A percentile compares a stretch with the other conserved stretches of the same genome.
phyloP scores from a whole-genome alignment of 441 rosid genomes.

The Biscutella laevigata region DNA sequence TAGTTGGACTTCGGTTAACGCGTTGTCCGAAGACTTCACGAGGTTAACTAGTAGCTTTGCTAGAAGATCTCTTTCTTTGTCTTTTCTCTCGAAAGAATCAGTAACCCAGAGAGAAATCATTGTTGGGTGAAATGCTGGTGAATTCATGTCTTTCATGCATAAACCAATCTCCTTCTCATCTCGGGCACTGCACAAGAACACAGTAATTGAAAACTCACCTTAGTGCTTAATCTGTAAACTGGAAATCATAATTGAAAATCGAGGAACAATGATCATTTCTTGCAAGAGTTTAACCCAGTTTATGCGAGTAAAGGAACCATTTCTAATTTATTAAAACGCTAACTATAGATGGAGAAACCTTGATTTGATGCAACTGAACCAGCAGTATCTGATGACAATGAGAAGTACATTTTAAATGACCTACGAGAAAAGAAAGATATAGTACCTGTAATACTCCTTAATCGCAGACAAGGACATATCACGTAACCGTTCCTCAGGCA shows the following conservation, averaged over 20 bases:
- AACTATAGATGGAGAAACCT: background rate
- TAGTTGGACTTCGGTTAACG: conserved; percentile 47
- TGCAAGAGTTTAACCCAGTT: too few species aligned
- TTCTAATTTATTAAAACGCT: background rate
- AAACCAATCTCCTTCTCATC: conserved; percentile 83
- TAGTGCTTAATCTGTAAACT: background rate
- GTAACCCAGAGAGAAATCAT: conserved; percentile 87
- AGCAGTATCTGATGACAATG: conserved; percentile 1
- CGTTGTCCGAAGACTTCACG: conserved; percentile 40
- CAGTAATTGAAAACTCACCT: conserved; percentile 9
- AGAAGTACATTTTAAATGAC: conserved; percentile 1
- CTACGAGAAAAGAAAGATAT: conserved; percentile 1
- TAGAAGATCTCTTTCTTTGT: conserved; percentile 75
- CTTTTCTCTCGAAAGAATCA: conserved; percentile 95
- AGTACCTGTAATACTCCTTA: conserved; percentile 88
- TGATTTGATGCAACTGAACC: background rate
- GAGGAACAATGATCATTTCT: background rate
- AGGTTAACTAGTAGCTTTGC: conserved; percentile 74
- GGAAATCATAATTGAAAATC: background rate
- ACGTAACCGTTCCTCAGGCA: conserved; percentile 50
- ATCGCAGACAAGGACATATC: conserved; percentile 69
- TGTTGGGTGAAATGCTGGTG: conserved; percentile 71
- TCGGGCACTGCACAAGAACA: conserved; percentile 53
- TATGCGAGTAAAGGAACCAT: background rate
- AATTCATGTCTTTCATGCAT: conserved; percentile 80